Evolutionary conservation across 345 rosid species (phyloP), one percentile per base, ranked within the genome.

Genomic region (Citrus glauca): DNA sequence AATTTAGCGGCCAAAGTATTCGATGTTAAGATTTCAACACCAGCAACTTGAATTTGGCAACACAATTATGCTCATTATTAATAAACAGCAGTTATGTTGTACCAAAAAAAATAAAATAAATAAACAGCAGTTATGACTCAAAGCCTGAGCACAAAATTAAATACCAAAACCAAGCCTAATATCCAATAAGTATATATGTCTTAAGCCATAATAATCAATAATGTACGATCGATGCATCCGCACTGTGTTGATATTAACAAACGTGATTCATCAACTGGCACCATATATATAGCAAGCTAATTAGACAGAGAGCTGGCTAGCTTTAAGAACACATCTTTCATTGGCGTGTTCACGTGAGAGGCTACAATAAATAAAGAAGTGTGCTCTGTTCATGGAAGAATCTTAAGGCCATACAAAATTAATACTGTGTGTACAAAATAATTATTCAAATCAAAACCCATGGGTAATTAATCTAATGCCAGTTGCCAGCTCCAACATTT

Each of bases 301-400:
- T 19, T 6, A 17, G 6, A 6, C 6, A 13, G 2, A 64, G 13
- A 38, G 30, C 45, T 9, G 0, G 7, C 16, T 33, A 25, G 73
- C n/a, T 7, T 69, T 22, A 6, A 27, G 22, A 24, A 69, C 48
- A 45, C 2, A 25, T 25, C 28, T 40, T 42, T 7, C 16, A 0
- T 69, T 55, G 59, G 8, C 25, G 0, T 14, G 57, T 42, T 45
- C 77, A 74, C 59, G 77, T 74, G 77, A 74, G 77, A 32, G 59
- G 69, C 27, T 61, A 38, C 24, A 37, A 9, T 28, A 71, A 40
- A 60, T 37, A 25, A 73, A 37, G 24, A 73, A 73, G 69, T 38
- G 67, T 9, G 50, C 50, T 37, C n/a, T n/a, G 55, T 9, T 74
- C 68, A 62, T 42, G 69, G 37, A 27, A 17, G 77, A 59, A 61